These are phyloP conservation scores for Alternaria arborescens DNA, from an alignment of 2,329 filamentous ascomycete genomes.

Conservation along the genomic window DNA sequence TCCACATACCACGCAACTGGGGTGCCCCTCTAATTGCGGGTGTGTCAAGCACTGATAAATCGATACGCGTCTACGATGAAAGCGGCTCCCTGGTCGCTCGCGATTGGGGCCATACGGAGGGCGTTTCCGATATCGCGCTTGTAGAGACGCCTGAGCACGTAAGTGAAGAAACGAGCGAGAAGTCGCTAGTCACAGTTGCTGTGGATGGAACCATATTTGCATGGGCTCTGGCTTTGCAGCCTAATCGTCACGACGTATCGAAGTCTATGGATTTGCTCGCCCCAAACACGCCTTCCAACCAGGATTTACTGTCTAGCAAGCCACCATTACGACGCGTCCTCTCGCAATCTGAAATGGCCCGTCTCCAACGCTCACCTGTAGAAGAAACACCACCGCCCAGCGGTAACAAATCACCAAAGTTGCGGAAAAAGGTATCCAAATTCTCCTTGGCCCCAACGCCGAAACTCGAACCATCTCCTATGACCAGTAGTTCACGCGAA, in stretches of 20 bases:
- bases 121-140: slow-evolving; percentile 84
- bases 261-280: slow-evolving; percentile 50
- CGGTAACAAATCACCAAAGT: slow-evolving; percentile 58
- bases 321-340: slow-evolving; percentile 85
- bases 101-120: slow-evolving; percentile 95
- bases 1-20: slow-evolving; percentile 65
- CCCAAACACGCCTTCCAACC: slow-evolving; percentile 42
- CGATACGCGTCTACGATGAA: slow-evolving; percentile 87
- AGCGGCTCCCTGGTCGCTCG: slow-evolving; percentile 80
- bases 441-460: slow-evolving; percentile 58
- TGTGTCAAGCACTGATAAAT: slow-evolving; percentile 96
- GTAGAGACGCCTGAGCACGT: slow-evolving; percentile 52
- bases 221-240: slow-evolving; percentile 51
- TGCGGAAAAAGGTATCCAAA: slow-evolving; percentile 65
- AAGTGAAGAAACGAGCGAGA: slow-evolving; percentile 59
- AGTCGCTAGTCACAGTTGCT: slow-evolving; percentile 58
- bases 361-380: slow-evolving; percentile 69
- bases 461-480: slow-evolving; percentile 55
- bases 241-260: slow-evolving; percentile 43
- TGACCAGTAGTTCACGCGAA: slow-evolving; percentile 37
- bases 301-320: slow-evolving; percentile 54
- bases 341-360: slow-evolving; percentile 85
- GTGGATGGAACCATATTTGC: slow-evolving; percentile 62
- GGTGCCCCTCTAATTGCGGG: slow-evolving; percentile 77
- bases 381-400: slow-evolving; percentile 46